Evolutionary conservation across 1,284 basidiomycete genomes (phyloP).

Genomic region (Agaricales sp.): DNA sequence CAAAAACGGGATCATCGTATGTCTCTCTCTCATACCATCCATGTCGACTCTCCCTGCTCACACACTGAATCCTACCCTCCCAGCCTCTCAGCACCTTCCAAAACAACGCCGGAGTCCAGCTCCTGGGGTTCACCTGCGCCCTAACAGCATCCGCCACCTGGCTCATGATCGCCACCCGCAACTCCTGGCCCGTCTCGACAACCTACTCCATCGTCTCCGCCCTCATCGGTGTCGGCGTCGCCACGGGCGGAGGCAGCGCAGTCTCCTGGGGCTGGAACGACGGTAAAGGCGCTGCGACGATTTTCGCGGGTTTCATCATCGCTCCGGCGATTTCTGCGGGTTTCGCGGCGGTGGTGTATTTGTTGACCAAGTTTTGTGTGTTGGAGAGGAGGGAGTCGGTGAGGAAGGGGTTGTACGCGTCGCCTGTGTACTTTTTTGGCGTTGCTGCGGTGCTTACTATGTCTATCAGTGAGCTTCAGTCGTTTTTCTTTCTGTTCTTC

Average conservation of each 20-base stretch:
- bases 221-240: conserved; percentile 19
- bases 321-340: conserved; percentile 17
- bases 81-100: conserved; percentile 15
- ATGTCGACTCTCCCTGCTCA: too few relatives aligned
- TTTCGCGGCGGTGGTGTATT: conserved; percentile 16
- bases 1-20: conserved; percentile 19
- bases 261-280: conserved; percentile 21
- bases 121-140: conserved; percentile 19
- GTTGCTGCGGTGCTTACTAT: conserved; percentile 16
- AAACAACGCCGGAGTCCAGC: conserved; percentile 18
- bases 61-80: too few relatives aligned
- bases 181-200: conserved; percentile 20
- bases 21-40: conserved; percentile 2
- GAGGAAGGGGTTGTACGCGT: conserved; percentile 13
- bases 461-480: conserved; percentile 14
- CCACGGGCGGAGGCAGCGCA: conserved; percentile 16
- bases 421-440: conserved; percentile 18
- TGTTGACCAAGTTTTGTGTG: conserved; percentile 17
- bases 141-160: conserved; percentile 16
- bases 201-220: conserved; percentile 20
- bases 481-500: not conserved
- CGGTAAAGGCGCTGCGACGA: conserved; percentile 19
- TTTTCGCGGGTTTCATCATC: conserved; percentile 17
- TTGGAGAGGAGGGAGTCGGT: conserved; percentile 15
- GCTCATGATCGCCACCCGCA: conserved; percentile 18